Evolutionary conservation across 2,329 filamentous ascomycete species (phyloP), one percentile per base, ranked within the genome.

Genomic region (Ophiostoma ulmi): DNA sequence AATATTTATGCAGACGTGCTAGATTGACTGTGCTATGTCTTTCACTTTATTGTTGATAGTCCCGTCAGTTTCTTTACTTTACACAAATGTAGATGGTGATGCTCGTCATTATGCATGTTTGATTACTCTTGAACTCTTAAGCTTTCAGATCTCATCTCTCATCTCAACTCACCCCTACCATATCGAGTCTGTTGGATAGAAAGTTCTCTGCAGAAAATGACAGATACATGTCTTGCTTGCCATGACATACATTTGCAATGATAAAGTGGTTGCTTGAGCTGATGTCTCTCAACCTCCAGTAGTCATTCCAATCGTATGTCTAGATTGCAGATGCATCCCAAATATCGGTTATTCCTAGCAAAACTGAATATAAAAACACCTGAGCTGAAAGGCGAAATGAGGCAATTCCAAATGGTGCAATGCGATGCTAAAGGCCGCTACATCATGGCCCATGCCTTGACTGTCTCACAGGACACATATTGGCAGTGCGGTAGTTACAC

Each of bases 171-270:
- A 31, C 31, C 31, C 11, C 1, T 39, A 17, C 13, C 6, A 48
- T 48, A 1, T 20, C 44, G 44, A 5, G 52, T 26, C 52, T 58
- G 52, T 26, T 58, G 52, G 52, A 26, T 58, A 58, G 22, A 65
- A 61, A 65, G 63, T 41, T 17, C 35, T 35, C 26, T 63, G 58
- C 58, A 63, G 26, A 63, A 63, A 63, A 35, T 63, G 58, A 63
- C 58, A 63, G 55, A 35, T 26, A 6, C 5, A 55, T 31, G 26
- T 63, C 26, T 63, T 63, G 58, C 13, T 63, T 61, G 22, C 11
- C 5, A 31, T 26, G 8, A 35, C 36, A 6, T 35, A 11, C 20
- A 14, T n/a, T 14, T 48, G 38, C 10, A 39, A 10, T 39, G 41
- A 7, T 63, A 36, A 26, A 63, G 58, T 63, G 58, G 58, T 63